Conservation (phyloP, 164 flowering plant species). For the Chimonanthus salicifolius region DNA sequence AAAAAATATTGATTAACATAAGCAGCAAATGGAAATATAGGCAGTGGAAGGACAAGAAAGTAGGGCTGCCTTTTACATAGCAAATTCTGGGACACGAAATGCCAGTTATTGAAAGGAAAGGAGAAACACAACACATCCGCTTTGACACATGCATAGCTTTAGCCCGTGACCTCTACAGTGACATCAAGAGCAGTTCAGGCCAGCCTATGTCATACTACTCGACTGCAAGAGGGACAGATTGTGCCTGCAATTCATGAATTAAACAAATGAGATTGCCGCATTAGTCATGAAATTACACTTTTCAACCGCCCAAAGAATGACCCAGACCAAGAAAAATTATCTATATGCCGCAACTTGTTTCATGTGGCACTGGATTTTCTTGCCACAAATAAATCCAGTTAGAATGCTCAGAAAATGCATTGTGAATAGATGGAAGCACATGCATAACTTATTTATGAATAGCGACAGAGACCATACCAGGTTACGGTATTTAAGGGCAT, state of each 20-base stretch:
- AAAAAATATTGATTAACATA: too few species aligned
- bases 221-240: constrained; percentile 60
- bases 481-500: constrained; percentile 76
- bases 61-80: not conserved
- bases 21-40: too few species aligned
- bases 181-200: not conserved
- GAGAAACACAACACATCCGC: not conserved
- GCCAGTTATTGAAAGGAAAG: not conserved
- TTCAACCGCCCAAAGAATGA: not conserved
- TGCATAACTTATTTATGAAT: not conserved
- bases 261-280: not conserved
- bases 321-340: not conserved
- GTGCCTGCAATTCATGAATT: constrained; percentile 38
- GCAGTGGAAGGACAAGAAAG: not conserved
- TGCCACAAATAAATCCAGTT: not conserved
- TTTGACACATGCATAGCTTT: not conserved
- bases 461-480: constrained; percentile 46
- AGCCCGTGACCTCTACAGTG: not conserved
- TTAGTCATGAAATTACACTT: not conserved
- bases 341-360: not conserved
- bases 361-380: not conserved
- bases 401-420: not conserved
- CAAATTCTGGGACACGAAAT: not conserved
- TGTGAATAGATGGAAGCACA: not conserved
- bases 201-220: constrained; percentile 12